Percentiles rank a stretch among this genome's conserved stretches.
Evolutionary conservation across 306 rosid genomes (phyloP).

Genomic region (Quercus ilex): DNA sequence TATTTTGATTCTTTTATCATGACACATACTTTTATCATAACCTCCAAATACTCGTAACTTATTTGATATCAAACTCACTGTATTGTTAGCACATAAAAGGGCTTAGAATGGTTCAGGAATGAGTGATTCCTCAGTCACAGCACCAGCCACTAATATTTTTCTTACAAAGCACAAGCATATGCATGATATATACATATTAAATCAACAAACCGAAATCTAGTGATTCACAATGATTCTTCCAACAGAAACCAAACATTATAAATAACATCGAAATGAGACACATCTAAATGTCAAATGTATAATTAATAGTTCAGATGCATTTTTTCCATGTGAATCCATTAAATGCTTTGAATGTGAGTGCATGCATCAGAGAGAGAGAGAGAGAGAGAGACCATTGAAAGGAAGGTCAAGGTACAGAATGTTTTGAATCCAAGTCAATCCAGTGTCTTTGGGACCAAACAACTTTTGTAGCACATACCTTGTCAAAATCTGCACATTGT

Average conservation of each 20-base stretch:
- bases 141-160: background rate
- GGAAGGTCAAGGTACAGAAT: constrained; percentile 81
- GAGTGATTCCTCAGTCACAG: background rate
- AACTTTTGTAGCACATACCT: constrained; percentile 70
- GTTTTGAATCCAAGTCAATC: constrained; percentile 49
- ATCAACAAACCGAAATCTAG: background rate
- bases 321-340: background rate
- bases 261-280: background rate
- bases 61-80: too few relatives aligned
- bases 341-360: background rate
- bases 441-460: constrained; percentile 62
- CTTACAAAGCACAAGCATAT: background rate
- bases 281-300: background rate
- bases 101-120: background rate
- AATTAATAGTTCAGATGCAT: background rate
- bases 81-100: too few relatives aligned
- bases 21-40: too few relatives aligned
- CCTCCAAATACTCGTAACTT: too few relatives aligned
- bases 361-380: background rate
- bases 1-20: too few relatives aligned
- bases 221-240: background rate
- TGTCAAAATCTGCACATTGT: constrained; percentile 55
- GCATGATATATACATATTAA: background rate
- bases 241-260: background rate
- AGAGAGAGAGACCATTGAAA: constrained; percentile 63